Evolutionary conservation across 2,329 filamentous ascomycete genomes (phyloP), one percentile per base, ranked within the genome.

Genomic region (Cercospora zeina): DNA sequence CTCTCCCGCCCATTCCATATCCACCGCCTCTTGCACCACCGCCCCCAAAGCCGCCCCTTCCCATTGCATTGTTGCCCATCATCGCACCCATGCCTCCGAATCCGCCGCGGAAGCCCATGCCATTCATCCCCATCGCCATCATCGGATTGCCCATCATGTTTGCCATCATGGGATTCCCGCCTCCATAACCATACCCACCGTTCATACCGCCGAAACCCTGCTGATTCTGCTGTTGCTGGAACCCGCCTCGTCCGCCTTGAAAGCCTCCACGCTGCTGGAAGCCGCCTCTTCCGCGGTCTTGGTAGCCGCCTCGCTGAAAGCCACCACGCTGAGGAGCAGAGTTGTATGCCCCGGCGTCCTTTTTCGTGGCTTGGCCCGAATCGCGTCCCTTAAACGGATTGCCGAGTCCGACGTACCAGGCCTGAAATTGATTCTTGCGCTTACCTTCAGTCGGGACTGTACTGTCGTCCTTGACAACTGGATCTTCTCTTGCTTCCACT

Each of bases 361-460:
- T 76, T 56, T 77, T 77, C 62, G 75, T 75, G 66, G 72, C 77
- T 36, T 70, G 67, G 5, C 66, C 68, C 13, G 59, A 64, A 49
- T 70, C 69, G 84, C 83, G 0, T 90, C 91, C 64, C 47, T 65
- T 67, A 61, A 67, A 69, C 5, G 65, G 65, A 37, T 69, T 69
- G 24, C 63, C 63, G 2, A 62, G 50, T 7, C 59, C 49, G 1
- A 57, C 54, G 42, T 66, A 69, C 54, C 54, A 64, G 36, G 65
- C 0, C 89, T 89, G 88, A 84, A 96, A 97, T 0, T 93, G 92
- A 74, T 97, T 97, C 63, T 66, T 33, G 21, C 62, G 65, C 62
- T 65, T 64, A 14, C 62, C 62, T 24, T 64, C 65, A 24, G 13
- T 16, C 21, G 42, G 27, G 0, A n/a, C 31, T 37, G 42, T 51